Base-by-base conservation (phyloP, 2,329 filamentous ascomycete genomes). In the Penicillium sp. region DNA sequence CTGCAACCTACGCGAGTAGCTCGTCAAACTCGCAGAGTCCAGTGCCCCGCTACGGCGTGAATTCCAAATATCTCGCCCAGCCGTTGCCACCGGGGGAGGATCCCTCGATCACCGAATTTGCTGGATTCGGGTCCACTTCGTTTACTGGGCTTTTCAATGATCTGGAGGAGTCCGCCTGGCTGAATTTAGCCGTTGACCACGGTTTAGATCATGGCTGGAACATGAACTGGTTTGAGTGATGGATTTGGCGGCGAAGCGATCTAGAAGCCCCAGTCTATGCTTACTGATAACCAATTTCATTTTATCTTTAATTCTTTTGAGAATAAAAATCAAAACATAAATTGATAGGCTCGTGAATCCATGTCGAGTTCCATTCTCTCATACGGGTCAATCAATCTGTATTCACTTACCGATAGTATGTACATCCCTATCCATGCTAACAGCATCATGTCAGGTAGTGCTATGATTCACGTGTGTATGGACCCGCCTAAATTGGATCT, bases 131-230 rank as follows among this genome's bases (percentile, higher is more conserved):
- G 26, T 42, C 50, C 9, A 61, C 59, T 25, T 45, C 49, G 2
- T 57, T 61, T 18, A 57, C 53, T 12, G 57, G 56, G 4, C 43
- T 61, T 6, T 57, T 57, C 39, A 53, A 60, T 45, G 61, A 63
- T 29, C 51, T 59, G 27, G 52, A 56, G 11, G 51, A 60, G 34
- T 59, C 57, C 5, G 53, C 59, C 28, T 64, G 62, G 56, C 53
- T 59, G 6, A 59, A 57, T 44, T 50, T 57, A 9, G 56, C 53
- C 45, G 42, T 65, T 33, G 64, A 67, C 46, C 49, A 69, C 9
- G 65, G 67, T 44, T 55, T 71, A 27, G 68, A 70, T 47, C 66
- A 70, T 45, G 69, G 68, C 18, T 71, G 67, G 69, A 61, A 65
- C 47, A 43, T 66, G 46, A 66, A 70, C 49, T 71, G 68, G 68